Conservation (phyloP, 306 rosid species). For the Prunus davidiana region DNA sequence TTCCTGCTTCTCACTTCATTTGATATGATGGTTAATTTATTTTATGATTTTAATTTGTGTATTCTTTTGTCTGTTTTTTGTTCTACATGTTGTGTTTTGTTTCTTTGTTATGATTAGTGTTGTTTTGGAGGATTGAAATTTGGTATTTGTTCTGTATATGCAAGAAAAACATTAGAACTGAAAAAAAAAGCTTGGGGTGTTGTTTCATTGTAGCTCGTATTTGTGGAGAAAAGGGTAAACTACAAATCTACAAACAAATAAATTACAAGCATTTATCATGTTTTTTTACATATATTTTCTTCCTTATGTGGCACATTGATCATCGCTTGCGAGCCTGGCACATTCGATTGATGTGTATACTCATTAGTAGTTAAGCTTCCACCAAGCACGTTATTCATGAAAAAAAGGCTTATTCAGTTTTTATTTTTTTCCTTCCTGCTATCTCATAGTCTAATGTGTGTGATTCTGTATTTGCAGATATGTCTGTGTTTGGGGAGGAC, state of each 20-base stretch:
- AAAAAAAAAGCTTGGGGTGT: background rate
- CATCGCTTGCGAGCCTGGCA: background rate
- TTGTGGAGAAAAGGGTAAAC: background rate
- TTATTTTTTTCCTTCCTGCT: background rate
- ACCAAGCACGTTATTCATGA: background rate
- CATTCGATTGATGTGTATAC: background rate
- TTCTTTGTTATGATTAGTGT: background rate
- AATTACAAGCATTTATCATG: background rate
- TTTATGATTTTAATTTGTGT: background rate
- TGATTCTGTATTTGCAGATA: background rate
- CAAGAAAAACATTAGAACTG: background rate
- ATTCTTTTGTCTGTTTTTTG: background rate
- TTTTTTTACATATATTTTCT: too few relatives aligned
- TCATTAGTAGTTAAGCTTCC: background rate
- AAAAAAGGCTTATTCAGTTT: background rate
- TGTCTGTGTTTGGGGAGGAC: background rate
- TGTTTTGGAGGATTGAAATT: background rate
- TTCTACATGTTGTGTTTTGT: background rate
- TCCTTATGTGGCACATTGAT: background rate
- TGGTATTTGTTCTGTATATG: background rate
- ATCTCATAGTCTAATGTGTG: background rate
- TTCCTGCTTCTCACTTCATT: background rate
- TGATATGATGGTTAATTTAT: background rate
- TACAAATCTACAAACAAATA: background rate
- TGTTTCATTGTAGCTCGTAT: background rate